phyloP scores from a whole-genome alignment of 2,329 filamentous ascomycete species.

The Stenocarpella maydis region DNA sequence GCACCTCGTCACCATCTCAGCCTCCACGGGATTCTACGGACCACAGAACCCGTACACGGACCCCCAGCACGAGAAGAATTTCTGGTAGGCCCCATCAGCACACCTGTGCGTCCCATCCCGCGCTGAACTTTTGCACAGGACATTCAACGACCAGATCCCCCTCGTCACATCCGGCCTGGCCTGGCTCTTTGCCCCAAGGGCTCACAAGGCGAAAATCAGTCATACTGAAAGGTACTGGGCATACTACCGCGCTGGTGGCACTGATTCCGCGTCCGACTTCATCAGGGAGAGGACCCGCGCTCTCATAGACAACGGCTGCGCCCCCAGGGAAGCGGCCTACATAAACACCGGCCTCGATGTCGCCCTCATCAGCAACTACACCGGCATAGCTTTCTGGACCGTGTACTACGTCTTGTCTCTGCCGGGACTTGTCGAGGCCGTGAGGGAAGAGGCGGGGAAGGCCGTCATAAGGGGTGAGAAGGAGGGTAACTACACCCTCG shows the following conservation, averaged over 20 bases:
- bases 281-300: conserved; percentile 1
- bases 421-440: conserved; percentile 46
- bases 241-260: conserved; percentile 6
- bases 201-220: conserved; percentile 8
- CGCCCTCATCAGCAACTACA: conserved; percentile 51
- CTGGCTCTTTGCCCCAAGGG: conserved; percentile 21
- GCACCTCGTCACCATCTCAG: conserved; percentile 5
- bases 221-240: conserved; percentile 9
- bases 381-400: conserved; percentile 54
- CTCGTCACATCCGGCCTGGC: background rate
- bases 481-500: conserved; percentile 38
- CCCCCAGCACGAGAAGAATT: conserved; percentile 26
- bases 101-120: background rate
- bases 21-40: conserved; percentile 10
- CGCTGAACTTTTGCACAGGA: background rate
- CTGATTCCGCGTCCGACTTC: conserved; percentile 23
- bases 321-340: conserved; percentile 3
- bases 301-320: background rate
- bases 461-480: conserved; percentile 38
- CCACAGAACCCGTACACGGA: conserved; percentile 20
- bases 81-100: conserved; percentile 2
- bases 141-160: background rate
- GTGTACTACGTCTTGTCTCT: conserved; percentile 52
- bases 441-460: conserved; percentile 49
- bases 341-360: conserved; percentile 36